Conservation (phyloP, 208 protist genomes). For the Polymyxa betae region DNA sequence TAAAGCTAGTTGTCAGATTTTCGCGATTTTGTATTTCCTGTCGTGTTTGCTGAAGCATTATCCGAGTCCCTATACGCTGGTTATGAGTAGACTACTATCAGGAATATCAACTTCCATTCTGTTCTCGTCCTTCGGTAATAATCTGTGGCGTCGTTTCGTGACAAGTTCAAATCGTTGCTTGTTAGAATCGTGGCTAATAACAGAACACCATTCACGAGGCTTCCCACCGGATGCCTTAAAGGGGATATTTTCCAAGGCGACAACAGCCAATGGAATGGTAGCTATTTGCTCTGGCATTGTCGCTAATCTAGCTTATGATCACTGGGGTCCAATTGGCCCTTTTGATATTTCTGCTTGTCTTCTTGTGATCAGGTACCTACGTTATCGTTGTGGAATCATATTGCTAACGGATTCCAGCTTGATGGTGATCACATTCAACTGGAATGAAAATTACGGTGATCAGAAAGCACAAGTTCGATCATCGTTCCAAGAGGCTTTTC, state of each 20-base stretch:
- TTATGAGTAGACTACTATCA: slow-evolving; percentile 62
- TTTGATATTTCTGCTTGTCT: slow-evolving; percentile 3
- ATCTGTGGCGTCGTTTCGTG: background rate
- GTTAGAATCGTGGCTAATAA: slow-evolving; percentile 32
- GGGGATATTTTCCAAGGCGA: slow-evolving; percentile 23
- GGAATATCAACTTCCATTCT: slow-evolving; percentile 69
- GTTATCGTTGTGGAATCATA: background rate
- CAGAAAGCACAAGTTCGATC: background rate
- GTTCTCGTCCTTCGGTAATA: slow-evolving; percentile 65
- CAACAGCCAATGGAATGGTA: slow-evolving; percentile 3
- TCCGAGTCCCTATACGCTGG: slow-evolving; percentile 57
- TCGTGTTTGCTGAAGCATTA: slow-evolving; percentile 66
- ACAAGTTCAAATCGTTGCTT: background rate
- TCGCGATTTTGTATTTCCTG: slow-evolving; percentile 60
- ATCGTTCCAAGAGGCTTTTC: background rate
- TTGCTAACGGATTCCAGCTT: slow-evolving; percentile 2
- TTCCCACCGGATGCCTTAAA: background rate
- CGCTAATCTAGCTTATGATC: slow-evolving; percentile 11
- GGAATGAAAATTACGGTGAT: slow-evolving; percentile 66
- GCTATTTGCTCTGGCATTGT: slow-evolving; percentile 20
- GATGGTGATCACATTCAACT: slow-evolving; percentile 32
- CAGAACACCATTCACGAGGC: background rate
- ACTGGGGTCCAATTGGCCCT: background rate
- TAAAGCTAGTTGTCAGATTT: slow-evolving; percentile 57
- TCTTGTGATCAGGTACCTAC: background rate